Percentiles rank a stretch among this genome's conserved stretches.
These are phyloP conservation scores for Solanum boliviense DNA, from an alignment of 257 asterid species.

Conservation along the genomic window DNA sequence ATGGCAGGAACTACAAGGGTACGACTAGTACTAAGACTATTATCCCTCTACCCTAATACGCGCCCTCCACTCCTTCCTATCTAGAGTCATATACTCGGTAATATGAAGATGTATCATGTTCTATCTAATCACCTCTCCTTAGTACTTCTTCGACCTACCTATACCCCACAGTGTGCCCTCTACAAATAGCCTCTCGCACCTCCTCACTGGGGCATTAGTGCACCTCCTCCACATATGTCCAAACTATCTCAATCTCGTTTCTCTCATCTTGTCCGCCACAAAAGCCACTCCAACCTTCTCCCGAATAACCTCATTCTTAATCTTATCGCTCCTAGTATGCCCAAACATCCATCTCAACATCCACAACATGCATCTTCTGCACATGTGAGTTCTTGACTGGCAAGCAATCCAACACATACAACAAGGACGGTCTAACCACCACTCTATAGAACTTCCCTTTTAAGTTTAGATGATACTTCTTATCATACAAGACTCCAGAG, in stretches of 20 bases:
- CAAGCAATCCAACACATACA: too few species aligned
- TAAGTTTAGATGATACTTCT: neutral
- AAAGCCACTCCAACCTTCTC: neutral
- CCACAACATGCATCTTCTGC: too few species aligned
- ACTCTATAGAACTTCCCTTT: neutral
- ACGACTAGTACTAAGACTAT: neutral
- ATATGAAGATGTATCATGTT: neutral
- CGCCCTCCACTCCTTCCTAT: neutral
- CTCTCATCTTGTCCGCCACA: neutral
- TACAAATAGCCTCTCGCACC: neutral
- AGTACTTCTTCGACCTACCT: neutral
- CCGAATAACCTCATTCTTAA: too few species aligned
- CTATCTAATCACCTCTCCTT: neutral
- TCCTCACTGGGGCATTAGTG: neutral
- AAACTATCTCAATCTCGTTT: neutral
- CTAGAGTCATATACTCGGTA: neutral
- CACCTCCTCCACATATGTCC: neutral
- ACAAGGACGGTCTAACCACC: neutral
- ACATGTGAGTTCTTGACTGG: too few species aligned
- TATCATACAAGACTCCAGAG: neutral
- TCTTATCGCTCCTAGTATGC: too few species aligned
- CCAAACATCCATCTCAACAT: too few species aligned
- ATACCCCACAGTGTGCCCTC: neutral
- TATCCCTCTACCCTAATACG: neutral
- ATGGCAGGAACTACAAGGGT: neutral